phyloP scores from a whole-genome alignment of 306 rosid genomes.

The Lagenaria siceraria region DNA sequence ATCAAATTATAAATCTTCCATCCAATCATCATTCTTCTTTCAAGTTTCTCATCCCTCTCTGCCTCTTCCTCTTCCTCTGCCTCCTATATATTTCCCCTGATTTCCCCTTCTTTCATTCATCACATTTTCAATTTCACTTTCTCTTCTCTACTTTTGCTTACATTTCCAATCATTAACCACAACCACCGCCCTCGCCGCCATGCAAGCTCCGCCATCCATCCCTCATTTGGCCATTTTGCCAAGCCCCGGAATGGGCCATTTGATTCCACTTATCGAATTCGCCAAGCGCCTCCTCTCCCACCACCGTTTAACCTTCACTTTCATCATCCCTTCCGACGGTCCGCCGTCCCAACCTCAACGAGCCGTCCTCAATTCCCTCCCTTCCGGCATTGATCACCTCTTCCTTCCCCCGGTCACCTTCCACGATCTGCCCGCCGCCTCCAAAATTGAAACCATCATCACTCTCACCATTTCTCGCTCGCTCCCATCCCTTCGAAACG shows the following conservation, averaged over 20 bases:
- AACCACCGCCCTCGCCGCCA: not conserved
- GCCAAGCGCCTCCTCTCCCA: conserved; percentile 37
- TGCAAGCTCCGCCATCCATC: conserved; percentile 20
- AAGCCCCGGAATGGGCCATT: conserved; percentile 77
- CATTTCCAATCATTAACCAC: not conserved
- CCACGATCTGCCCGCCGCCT: conserved; percentile 14
- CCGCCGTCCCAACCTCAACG: conserved; percentile 44
- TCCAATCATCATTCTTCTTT: no score
- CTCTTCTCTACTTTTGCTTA: not conserved
- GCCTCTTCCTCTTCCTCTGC: not conserved
- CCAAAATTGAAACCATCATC: conserved; percentile 25
- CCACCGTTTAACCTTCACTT: conserved; percentile 25
- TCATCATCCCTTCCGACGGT: conserved; percentile 40
- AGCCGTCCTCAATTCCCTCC: conserved; percentile 30
- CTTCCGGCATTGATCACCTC: conserved; percentile 15
- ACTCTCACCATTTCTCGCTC: conserved; percentile 35
- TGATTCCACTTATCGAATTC: conserved; percentile 59
- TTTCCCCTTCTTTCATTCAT: not conserved
- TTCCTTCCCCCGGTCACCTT: conserved; percentile 31
- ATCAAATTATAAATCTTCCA: no score
- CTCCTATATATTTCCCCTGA: not conserved
- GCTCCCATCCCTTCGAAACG: conserved; percentile 3
- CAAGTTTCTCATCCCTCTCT: no score
- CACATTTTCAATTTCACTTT: not conserved
- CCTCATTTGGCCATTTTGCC: conserved; percentile 41